Evolutionary conservation across 495 filamentous ascomycete genomes (phyloP).

Genomic region (Hyphodiscus hymeniophilus): DNA sequence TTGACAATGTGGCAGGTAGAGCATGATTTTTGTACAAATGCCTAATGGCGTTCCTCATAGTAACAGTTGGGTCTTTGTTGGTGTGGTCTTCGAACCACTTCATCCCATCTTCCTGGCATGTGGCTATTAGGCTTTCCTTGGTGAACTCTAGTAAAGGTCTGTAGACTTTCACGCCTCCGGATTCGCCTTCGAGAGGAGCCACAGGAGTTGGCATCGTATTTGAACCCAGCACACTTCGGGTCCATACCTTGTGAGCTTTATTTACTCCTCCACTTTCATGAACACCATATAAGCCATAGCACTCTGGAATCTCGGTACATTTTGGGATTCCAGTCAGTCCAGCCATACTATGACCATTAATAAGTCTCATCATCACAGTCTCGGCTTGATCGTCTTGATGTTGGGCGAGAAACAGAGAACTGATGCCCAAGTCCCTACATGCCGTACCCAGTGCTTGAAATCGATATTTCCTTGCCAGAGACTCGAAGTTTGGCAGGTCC

Average conservation of each 20-base stretch:
- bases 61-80: constrained; percentile 73
- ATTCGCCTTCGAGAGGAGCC: constrained; percentile 30
- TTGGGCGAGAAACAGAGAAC: constrained; percentile 65
- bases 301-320: constrained; percentile 69
- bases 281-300: constrained; percentile 62
- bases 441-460: constrained; percentile 61
- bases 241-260: background rate
- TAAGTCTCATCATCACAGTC: constrained; percentile 70
- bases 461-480: constrained; percentile 62
- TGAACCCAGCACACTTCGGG: background rate
- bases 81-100: constrained; percentile 79
- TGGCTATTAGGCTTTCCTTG: constrained; percentile 64
- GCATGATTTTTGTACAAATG: constrained; percentile 46
- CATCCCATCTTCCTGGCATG: constrained; percentile 56
- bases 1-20: constrained; percentile 63
- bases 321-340: constrained; percentile 64
- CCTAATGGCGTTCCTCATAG: constrained; percentile 73
- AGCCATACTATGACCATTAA: constrained; percentile 47
- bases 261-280: constrained; percentile 46
- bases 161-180: constrained; percentile 61
- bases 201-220: too few species aligned
- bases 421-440: constrained; percentile 41
- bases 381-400: constrained; percentile 84
- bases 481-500: constrained; percentile 62
- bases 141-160: constrained; percentile 68